Evolutionary conservation across 2,329 filamentous ascomycete genomes (phyloP).

Genomic region (Aspergillus sp.): DNA sequence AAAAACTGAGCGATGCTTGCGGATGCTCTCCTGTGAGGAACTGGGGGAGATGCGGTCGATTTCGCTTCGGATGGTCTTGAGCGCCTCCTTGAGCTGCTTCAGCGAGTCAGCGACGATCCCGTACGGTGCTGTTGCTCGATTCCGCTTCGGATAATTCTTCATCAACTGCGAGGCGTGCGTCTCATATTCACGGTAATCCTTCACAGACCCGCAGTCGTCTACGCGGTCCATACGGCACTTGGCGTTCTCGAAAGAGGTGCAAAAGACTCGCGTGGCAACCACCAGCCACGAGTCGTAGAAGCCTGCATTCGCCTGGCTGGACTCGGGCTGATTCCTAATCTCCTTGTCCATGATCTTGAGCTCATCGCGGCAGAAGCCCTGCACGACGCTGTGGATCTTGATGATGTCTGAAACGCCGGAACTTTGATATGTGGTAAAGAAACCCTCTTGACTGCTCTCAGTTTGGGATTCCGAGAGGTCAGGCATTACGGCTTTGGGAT

Average conservation of each 20-base stretch:
- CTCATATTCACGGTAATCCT: slow-evolving; percentile 54
- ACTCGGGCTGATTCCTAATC: slow-evolving; percentile 10
- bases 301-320: slow-evolving; percentile 30
- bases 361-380: slow-evolving; percentile 53
- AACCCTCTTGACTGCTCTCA: slow-evolving; percentile 41
- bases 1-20: slow-evolving; percentile 50
- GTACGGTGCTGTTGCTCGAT: slow-evolving; percentile 22
- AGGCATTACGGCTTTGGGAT: slow-evolving; percentile 28
- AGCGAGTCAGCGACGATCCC: slow-evolving; percentile 41
- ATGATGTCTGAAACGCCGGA: slow-evolving; percentile 47
- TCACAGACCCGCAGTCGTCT: slow-evolving; percentile 45
- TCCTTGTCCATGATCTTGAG: slow-evolving; percentile 45
- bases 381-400: slow-evolving; percentile 54
- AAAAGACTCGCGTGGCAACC: slow-evolving; percentile 47
- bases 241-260: slow-evolving; percentile 48
- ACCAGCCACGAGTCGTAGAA: slow-evolving; percentile 50
- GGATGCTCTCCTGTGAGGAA: slow-evolving; percentile 44
- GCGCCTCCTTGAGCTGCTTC: slow-evolving; percentile 38
- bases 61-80: slow-evolving; percentile 45
- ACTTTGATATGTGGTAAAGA: slow-evolving; percentile 36
- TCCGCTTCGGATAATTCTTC: slow-evolving; percentile 44
- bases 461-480: slow-evolving; percentile 40
- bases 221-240: slow-evolving; percentile 44
- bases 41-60: slow-evolving; percentile 49
- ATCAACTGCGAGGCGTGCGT: slow-evolving; percentile 49